Base-by-base conservation (phyloP, 441 rosid genomes). In the Viola pubescens region DNA sequence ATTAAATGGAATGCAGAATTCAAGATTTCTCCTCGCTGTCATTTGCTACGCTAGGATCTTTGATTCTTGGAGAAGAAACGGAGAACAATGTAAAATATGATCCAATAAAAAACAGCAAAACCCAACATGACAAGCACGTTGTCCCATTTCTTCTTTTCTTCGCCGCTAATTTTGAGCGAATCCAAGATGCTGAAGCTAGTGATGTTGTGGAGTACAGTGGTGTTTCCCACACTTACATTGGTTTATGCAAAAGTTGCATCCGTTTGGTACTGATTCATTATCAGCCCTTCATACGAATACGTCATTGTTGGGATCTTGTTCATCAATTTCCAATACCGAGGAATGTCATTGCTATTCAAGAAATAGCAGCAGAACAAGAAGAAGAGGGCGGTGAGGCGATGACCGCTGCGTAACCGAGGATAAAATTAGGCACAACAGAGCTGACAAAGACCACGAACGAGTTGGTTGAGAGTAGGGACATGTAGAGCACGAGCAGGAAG, bases 341-440 rank as follows among this genome's bases (percentile, higher is more conserved):
- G 90, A 16, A 82, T 78, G 7, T 72, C 82, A 8, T 76, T 54
- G 67, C 83, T 79, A 7, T 69, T 74, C 74, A 85, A 46, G 76
- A 85, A 85, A 67, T 77, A 85, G 34, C 91, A 85, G 4, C 86
- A 82, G 65, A 85, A 85, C 71, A 85, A 67, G 78, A 82, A 85
- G 55, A 85, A 85, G 37, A 85, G 70, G 0, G 91, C 88, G 0
- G 86, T 81, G 68, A 85, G 0, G 91, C 86, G 9, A 85, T 85
- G 45, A 85, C 91, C 0, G 82, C 75, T 1, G 88, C 85, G 2
- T 85, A 85, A 10, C 91, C 91, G 6, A 85, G 59, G 8, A 85
- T 85, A 66, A 75, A 82, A 60, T 79, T 85, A 0, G 88, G 91
- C 46, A 85, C 88, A 11, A 85, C 72, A 0, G 91, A 76, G 77